These are phyloP conservation scores for Pseudonitzschia multiseries DNA, from an alignment of 108 stramenopile genomes.

Conservation along the genomic window DNA sequence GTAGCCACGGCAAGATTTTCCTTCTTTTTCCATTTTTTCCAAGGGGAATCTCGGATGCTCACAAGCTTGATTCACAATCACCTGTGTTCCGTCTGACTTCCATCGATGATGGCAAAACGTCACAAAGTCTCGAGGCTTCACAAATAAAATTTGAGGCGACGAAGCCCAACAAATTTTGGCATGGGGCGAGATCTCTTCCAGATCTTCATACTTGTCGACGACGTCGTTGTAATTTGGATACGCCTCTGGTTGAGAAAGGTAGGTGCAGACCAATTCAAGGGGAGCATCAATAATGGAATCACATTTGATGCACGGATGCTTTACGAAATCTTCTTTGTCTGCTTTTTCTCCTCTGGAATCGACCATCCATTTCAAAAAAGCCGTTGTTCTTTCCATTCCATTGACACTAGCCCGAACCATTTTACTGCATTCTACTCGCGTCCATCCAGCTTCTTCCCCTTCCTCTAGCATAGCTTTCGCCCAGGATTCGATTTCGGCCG, in stretches of 20 bases:
- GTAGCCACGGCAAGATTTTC: constrained; percentile 69
- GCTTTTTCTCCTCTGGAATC: constrained; percentile 67
- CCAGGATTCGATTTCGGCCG: constrained; percentile 73
- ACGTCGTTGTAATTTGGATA: constrained; percentile 79
- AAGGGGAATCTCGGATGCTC: constrained; percentile 62
- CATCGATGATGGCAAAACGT: constrained; percentile 86
- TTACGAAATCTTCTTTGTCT: constrained; percentile 36
- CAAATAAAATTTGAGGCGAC: constrained; percentile 78
- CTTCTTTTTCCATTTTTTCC: constrained; percentile 48
- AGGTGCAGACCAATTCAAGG: constrained; percentile 75
- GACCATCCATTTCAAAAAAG: constrained; percentile 83
- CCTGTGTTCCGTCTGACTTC: constrained; percentile 74
- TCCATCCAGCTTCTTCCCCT: constrained; percentile 70
- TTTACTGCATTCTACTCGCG: constrained; percentile 64
- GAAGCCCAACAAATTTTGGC: constrained; percentile 81
- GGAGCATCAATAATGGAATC: constrained; percentile 78
- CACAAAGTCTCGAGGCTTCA: constrained; percentile 82
- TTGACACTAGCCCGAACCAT: constrained; percentile 63
- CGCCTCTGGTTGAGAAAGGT: constrained; percentile 57
- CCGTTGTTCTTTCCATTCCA: constrained; percentile 50
- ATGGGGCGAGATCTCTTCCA: constrained; percentile 49
- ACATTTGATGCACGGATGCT: constrained; percentile 78
- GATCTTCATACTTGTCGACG: constrained; percentile 55
- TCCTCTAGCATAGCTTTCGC: constrained; percentile 45
- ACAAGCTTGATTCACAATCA: constrained; percentile 85